A percentile compares a stretch with the other conserved stretches of the same genome.
phyloP scores from a whole-genome alignment of 805 yeast genomes.

The Candida railenensis region DNA sequence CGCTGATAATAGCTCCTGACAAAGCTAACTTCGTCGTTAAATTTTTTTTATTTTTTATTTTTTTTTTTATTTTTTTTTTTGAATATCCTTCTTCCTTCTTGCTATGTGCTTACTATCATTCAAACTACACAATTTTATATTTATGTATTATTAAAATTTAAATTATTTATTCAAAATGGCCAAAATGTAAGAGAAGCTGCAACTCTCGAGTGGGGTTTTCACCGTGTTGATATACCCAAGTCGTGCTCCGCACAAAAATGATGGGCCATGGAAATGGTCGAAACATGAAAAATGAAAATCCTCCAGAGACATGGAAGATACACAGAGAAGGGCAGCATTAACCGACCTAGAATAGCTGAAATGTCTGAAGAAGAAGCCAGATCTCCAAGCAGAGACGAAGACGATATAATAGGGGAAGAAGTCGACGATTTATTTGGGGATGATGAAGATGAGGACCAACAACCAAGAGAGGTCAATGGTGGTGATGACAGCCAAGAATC shows the following conservation, averaged over 20 bases:
- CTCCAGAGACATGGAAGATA: not conserved
- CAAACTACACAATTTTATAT: not conserved
- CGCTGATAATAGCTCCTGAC: no score
- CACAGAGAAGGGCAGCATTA: not conserved
- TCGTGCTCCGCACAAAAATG: not conserved
- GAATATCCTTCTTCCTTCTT: not conserved
- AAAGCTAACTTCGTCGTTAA: no score
- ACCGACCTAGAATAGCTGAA: conserved; percentile 1
- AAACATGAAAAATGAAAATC: no score
- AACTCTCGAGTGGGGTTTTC: no score
- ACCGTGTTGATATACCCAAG: no score
- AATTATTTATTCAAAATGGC: not conserved
- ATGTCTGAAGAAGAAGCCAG: conserved; percentile 28
- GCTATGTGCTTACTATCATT: not conserved
- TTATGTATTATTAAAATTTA: not conserved
- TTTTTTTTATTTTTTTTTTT: not conserved
- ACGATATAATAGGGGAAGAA: conserved; percentile 18
- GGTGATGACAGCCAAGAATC: conserved; percentile 20
- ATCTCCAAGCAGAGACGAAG: conserved; percentile 12
- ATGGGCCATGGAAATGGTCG: no score
- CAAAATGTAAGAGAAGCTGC: not conserved
- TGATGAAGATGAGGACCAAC: conserved; percentile 18
- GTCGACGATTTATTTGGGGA: conserved; percentile 39
- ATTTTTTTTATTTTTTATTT: no score
- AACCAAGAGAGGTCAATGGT: conserved; percentile 4